Evolutionary conservation across 345 rosid species (phyloP).

Genomic region (Diplotaxis tenuifolia): DNA sequence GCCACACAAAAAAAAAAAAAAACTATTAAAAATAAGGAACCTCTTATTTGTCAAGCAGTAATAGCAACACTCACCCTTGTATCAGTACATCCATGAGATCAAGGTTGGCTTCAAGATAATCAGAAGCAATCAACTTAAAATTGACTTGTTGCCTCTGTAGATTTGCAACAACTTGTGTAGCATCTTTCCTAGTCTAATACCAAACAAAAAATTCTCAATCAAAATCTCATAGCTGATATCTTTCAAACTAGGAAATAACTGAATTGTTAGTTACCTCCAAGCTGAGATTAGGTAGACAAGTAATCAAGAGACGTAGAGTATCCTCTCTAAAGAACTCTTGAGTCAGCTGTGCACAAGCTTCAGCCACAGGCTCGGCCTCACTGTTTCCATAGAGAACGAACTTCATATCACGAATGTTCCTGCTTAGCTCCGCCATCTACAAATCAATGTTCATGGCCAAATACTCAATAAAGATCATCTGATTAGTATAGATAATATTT

Average conservation of each 20-base stretch:
- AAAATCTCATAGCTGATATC: background rate
- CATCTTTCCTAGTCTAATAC: constrained; percentile 89
- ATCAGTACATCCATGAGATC: constrained; percentile 84
- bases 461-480: too few relatives aligned
- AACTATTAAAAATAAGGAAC: background rate
- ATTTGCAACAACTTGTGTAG: constrained; percentile 97
- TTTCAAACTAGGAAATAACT: too few relatives aligned
- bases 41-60: background rate
- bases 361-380: constrained; percentile 92
- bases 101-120: constrained; percentile 74
- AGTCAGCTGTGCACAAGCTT: constrained; percentile 88
- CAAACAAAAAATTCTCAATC: background rate
- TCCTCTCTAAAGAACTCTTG: constrained; percentile 91
- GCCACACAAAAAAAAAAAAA: constrained; percentile 30
- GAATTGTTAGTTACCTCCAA: constrained; percentile 59
- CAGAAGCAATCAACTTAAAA: constrained; percentile 87
- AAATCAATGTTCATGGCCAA: too few relatives aligned
- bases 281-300: constrained; percentile 77
- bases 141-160: constrained; percentile 94
- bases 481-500: too few relatives aligned
- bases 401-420: constrained; percentile 81
- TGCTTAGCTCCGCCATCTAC: constrained; percentile 83
- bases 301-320: constrained; percentile 68
- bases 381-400: constrained; percentile 88
- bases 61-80: constrained; percentile 54